Evolutionary conservation across 2,329 filamentous ascomycete genomes (phyloP).

Genomic region (Hypoxylon sp.): DNA sequence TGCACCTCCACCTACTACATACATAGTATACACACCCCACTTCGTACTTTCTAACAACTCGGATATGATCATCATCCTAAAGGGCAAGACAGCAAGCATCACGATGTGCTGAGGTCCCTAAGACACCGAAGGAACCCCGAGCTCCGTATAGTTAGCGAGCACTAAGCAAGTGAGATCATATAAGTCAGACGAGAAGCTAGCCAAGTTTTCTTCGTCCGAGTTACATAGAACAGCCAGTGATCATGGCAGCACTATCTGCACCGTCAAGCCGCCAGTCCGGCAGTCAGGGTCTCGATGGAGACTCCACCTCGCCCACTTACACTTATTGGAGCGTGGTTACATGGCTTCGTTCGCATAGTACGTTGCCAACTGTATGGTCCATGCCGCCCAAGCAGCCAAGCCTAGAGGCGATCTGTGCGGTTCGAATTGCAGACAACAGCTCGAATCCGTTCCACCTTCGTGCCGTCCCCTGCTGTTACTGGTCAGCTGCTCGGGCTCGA

Average conservation of each 20-base stretch:
- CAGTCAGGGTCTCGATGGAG: constrained; percentile 33
- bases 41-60: background rate
- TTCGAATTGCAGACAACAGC: constrained; percentile 18
- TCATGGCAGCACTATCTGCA: constrained; percentile 30
- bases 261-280: constrained; percentile 32
- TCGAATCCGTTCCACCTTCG: constrained; percentile 33
- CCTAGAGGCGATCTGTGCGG: constrained; percentile 40
- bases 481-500: constrained; percentile 30
- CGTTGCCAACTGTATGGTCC: constrained; percentile 39
- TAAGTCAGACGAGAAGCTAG: constrained; percentile 8
- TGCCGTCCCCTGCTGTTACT: constrained; percentile 26
- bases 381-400: constrained; percentile 32
- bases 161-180: constrained; percentile 23
- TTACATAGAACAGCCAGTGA: constrained; percentile 7
- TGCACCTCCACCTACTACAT: background rate
- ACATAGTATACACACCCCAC: background rate
- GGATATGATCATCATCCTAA: constrained; percentile 6
- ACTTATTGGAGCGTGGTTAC: constrained; percentile 32
- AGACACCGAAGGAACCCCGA: constrained; percentile 28
- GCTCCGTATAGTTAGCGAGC: constrained; percentile 21
- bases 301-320: constrained; percentile 29
- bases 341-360: background rate
- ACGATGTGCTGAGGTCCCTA: constrained; percentile 27
- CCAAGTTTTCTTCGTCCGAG: constrained; percentile 21
- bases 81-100: constrained; percentile 18